Evolutionary conservation across 768 basidiomycete species (phyloP).

Genomic region (Pisolithus sp.): DNA sequence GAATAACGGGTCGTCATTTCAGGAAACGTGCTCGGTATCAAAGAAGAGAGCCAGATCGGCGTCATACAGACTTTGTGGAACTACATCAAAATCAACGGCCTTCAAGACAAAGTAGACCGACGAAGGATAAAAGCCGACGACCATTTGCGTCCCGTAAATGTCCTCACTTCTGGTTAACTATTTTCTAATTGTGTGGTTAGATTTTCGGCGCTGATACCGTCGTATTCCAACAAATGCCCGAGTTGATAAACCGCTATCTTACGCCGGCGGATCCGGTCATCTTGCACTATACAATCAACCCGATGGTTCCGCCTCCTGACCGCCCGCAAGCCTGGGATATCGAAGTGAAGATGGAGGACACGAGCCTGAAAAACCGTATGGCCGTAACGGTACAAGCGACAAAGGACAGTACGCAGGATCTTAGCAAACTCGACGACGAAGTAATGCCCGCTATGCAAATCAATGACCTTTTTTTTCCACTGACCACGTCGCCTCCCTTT

Average conservation of each 20-base stretch:
- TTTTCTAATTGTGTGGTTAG: slow-evolving; percentile 28
- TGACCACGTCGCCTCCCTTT: slow-evolving; percentile 9
- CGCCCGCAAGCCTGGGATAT: slow-evolving; percentile 78
- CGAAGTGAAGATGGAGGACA: slow-evolving; percentile 84
- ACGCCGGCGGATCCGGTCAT: slow-evolving; percentile 73
- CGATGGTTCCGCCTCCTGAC: slow-evolving; percentile 55
- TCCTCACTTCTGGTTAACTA: neutral
- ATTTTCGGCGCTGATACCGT: slow-evolving; percentile 68
- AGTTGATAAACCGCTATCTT: slow-evolving; percentile 77
- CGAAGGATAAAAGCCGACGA: slow-evolving; percentile 66
- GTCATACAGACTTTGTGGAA: slow-evolving; percentile 85
- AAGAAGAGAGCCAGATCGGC: slow-evolving; percentile 78
- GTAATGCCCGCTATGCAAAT: slow-evolving; percentile 33
- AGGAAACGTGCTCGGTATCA: slow-evolving; percentile 68
- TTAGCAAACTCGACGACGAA: slow-evolving; percentile 82
- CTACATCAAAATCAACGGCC: slow-evolving; percentile 77
- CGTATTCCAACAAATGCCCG: slow-evolving; percentile 74
- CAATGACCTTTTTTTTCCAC: slow-evolving; percentile 2
- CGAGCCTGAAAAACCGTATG: slow-evolving; percentile 66
- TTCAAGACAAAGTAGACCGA: slow-evolving; percentile 80
- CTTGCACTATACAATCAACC: slow-evolving; percentile 71
- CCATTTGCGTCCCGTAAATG: slow-evolving; percentile 52
- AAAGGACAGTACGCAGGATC: slow-evolving; percentile 61
- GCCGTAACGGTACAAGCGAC: slow-evolving; percentile 59
- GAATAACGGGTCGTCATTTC: slow-evolving; percentile 2